phyloP scores from a whole-genome alignment of 2,329 filamentous ascomycete genomes.

The Exutisphaerella laricina region DNA sequence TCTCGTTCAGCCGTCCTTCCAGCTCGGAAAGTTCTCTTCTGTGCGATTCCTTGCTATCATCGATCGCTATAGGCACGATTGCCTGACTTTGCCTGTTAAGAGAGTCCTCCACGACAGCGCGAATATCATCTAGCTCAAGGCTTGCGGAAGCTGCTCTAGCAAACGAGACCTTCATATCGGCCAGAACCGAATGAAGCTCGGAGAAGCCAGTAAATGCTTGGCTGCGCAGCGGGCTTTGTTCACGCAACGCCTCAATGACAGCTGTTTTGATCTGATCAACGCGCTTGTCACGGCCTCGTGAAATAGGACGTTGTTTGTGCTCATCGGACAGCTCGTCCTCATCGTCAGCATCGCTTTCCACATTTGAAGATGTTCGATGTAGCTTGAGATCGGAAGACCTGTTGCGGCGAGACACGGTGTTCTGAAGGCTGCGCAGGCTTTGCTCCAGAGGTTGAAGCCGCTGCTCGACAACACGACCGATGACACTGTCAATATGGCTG shows the following conservation, averaged over 20 bases:
- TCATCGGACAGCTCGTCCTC: constrained; percentile 65
- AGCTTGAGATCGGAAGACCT: constrained; percentile 52
- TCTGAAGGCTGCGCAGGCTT: constrained; percentile 68
- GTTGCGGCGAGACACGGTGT: constrained; percentile 33
- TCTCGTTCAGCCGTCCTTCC: constrained; percentile 31
- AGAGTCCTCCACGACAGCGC: constrained; percentile 33
- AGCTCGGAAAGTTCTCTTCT: constrained; percentile 29
- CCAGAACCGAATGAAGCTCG: constrained; percentile 44
- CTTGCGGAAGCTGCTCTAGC: constrained; percentile 42
- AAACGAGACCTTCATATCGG: constrained; percentile 45
- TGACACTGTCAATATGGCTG: constrained; percentile 77
- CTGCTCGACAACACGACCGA: constrained; percentile 69
- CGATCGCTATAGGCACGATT: constrained; percentile 27
- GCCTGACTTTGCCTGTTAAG: constrained; percentile 28
- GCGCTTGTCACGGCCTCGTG: constrained; percentile 70
- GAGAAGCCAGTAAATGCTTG: constrained; percentile 27
- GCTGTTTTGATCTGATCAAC: constrained; percentile 67
- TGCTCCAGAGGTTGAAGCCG: constrained; percentile 76
- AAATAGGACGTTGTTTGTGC: constrained; percentile 59
- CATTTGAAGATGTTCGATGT: constrained; percentile 41
- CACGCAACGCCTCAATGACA: constrained; percentile 57
- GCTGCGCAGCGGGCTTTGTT: constrained; percentile 25
- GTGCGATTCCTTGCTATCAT: constrained; percentile 20
- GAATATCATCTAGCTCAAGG: constrained; percentile 42
- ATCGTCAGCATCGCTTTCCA: constrained; percentile 88